Percentiles rank a stretch among this genome's conserved stretches.
Conservation (phyloP, 805 yeast genomes). For the Candida endomychidarum region DNA sequence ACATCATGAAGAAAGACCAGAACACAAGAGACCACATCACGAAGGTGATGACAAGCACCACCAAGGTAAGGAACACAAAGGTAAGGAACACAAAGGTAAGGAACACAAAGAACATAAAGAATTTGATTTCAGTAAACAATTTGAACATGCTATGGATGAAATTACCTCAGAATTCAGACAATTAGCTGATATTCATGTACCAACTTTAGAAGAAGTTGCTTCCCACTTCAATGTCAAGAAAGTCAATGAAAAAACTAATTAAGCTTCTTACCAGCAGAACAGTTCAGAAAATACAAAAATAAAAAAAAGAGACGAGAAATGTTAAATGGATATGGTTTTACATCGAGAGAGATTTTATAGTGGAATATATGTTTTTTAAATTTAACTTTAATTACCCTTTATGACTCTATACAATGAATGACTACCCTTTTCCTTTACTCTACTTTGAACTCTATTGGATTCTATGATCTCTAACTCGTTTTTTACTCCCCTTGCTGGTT, state of each 20-base stretch:
- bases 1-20: background rate
- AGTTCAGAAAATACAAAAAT: too few relatives aligned
- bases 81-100: background rate
- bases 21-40: too few relatives aligned
- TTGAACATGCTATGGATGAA: conserved; percentile 5
- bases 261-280: too few relatives aligned
- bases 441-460: background rate
- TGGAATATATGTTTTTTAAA: conserved; percentile 1
- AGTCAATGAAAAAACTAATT: conserved; percentile 1
- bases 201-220: conserved; percentile 6
- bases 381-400: background rate
- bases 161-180: background rate
- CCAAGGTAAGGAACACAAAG: conserved; percentile 1
- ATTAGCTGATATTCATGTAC: conserved; percentile 4
- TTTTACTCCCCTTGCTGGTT: background rate
- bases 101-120: conserved; percentile 1
- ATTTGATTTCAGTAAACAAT: background rate
- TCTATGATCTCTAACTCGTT: background rate
- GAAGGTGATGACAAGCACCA: too few relatives aligned
- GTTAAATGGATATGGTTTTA: too few relatives aligned
- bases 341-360: background rate
- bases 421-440: background rate
- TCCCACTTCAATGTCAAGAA: conserved; percentile 3
- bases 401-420: background rate
- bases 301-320: background rate